Conservation (phyloP, 768 basidiomycete genomes). For the Fomitopsis pulvina region DNA sequence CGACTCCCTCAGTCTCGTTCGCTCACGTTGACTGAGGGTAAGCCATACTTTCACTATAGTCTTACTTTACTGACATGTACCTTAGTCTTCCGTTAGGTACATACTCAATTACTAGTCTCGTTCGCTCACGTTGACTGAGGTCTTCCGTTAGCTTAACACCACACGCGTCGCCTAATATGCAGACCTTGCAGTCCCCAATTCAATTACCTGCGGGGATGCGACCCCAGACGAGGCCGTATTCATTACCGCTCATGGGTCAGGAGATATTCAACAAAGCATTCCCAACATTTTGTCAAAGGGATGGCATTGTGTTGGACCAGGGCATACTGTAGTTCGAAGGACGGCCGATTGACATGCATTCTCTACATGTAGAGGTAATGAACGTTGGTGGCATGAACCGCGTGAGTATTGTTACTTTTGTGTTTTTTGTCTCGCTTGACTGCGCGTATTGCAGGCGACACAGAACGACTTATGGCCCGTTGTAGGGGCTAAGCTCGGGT, state of each 20-base stretch:
- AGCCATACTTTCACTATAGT: too few relatives aligned
- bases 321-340: slow-evolving; percentile 43
- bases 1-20: too few relatives aligned
- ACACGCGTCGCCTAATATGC: slow-evolving; percentile 7
- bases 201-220: neutral
- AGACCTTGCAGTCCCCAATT: slow-evolving; percentile 2
- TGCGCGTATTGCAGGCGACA: neutral
- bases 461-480: slow-evolving; percentile 51
- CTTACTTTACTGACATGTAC: too few relatives aligned
- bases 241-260: slow-evolving; percentile 40
- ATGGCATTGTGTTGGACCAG: slow-evolving; percentile 33
- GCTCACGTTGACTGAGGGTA: too few relatives aligned
- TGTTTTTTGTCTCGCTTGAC: slow-evolving; percentile 14
- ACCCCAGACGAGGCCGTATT: slow-evolving; percentile 22
- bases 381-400: slow-evolving; percentile 44
- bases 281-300: slow-evolving; percentile 38
- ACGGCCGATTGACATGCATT: slow-evolving; percentile 52
- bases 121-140: too few relatives aligned
- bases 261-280: slow-evolving; percentile 46
- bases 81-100: too few relatives aligned
- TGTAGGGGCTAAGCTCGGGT: slow-evolving; percentile 62
- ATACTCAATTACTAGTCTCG: too few relatives aligned
- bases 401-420: slow-evolving; percentile 27
- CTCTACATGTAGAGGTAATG: slow-evolving; percentile 53
- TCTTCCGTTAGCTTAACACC: too few relatives aligned